Percentiles rank a stretch among this genome's conserved stretches.
These are phyloP conservation scores for Catenaria anguillulae DNA, from an alignment of 371 early-diverging fungal genomes.

Conservation along the genomic window DNA sequence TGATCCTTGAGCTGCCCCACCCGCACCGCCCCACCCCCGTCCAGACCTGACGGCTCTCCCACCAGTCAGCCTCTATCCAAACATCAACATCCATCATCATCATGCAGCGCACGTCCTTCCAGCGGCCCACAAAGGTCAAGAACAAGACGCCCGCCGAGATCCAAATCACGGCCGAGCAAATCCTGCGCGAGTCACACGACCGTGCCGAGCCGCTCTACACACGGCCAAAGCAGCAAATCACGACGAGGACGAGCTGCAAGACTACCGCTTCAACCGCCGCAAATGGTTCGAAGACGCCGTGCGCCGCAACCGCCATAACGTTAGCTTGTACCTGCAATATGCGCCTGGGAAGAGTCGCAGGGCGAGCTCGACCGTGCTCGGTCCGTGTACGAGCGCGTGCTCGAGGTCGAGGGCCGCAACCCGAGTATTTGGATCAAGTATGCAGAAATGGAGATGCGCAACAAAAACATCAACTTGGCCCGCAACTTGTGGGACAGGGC, in stretches of 20 bases:
- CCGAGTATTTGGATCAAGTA: constrained; percentile 81
- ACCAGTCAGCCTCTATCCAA: no score
- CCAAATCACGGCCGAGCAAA: constrained; percentile 98
- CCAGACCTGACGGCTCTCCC: no score
- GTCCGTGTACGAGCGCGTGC: constrained; percentile 77
- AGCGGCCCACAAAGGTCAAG: constrained; percentile 86
- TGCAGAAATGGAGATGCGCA: constrained; percentile 93
- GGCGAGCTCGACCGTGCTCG: constrained; percentile 73
- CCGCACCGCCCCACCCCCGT: no score
- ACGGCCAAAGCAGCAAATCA: constrained; percentile 77
- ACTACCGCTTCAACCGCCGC: constrained; percentile 75
- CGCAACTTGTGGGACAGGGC: constrained; percentile 89
- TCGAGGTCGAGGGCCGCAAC: constrained; percentile 76
- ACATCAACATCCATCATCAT: no score
- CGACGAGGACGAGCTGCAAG: constrained; percentile 83
- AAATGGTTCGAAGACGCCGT: constrained; percentile 88
- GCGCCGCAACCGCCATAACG: constrained; percentile 61
- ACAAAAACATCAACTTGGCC: constrained; percentile 76
- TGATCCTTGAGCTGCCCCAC: no score
- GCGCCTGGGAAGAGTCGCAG: constrained; percentile 90
- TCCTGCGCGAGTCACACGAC: constrained; percentile 86
- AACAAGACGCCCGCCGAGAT: constrained; percentile 93
- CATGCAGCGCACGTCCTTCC: no score
- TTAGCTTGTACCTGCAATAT: constrained; percentile 87
- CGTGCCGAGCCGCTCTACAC: constrained; percentile 58